Evolutionary conservation across 1,139 yeast genomes (phyloP).

Genomic region (Taphrina populina): DNA sequence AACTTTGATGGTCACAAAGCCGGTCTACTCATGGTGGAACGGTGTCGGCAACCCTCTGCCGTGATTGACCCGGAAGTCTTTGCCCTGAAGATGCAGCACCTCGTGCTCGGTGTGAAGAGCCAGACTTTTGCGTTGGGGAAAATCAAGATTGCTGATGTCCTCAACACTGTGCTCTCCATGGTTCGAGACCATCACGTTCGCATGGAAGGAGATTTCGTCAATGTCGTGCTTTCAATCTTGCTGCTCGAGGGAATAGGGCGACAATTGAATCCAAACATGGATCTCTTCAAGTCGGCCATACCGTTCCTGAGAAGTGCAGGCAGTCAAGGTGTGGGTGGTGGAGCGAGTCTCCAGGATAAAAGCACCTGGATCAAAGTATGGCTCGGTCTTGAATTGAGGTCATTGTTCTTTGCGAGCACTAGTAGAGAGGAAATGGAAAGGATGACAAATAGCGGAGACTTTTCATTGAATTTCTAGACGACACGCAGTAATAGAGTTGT

Average conservation of each 20-base stretch:
- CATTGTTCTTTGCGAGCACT: slow-evolving; percentile 63
- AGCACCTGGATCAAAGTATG: slow-evolving; percentile 71
- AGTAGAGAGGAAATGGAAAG: slow-evolving; percentile 72
- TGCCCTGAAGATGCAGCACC: slow-evolving; percentile 78
- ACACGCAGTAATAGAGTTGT: background rate
- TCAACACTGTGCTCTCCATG: slow-evolving; percentile 84
- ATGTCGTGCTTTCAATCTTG: slow-evolving; percentile 86
- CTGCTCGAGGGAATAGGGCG: slow-evolving; percentile 92
- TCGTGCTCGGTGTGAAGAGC: slow-evolving; percentile 76
- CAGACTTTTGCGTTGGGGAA: slow-evolving; percentile 91
- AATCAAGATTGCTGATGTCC: slow-evolving; percentile 84
- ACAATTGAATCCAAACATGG: slow-evolving; percentile 87
- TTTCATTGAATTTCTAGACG: slow-evolving; percentile 11
- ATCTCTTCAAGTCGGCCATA: slow-evolving; percentile 83
- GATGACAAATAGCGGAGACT: slow-evolving; percentile 17
- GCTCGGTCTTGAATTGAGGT: slow-evolving; percentile 86
- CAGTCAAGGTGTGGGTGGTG: slow-evolving; percentile 51
- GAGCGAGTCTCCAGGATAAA: slow-evolving; percentile 13
- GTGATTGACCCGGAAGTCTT: slow-evolving; percentile 80
- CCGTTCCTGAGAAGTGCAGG: slow-evolving; percentile 87
- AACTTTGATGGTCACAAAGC: slow-evolving; percentile 92
- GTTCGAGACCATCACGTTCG: slow-evolving; percentile 91
- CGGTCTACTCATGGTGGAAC: slow-evolving; percentile 91
- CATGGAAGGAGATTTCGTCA: slow-evolving; percentile 95
- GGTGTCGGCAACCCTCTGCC: slow-evolving; percentile 91